Percentiles rank a stretch among this genome's conserved stretches.
Conservation (phyloP, 2,329 filamentous ascomycete species). For the Apiospora hydei region DNA sequence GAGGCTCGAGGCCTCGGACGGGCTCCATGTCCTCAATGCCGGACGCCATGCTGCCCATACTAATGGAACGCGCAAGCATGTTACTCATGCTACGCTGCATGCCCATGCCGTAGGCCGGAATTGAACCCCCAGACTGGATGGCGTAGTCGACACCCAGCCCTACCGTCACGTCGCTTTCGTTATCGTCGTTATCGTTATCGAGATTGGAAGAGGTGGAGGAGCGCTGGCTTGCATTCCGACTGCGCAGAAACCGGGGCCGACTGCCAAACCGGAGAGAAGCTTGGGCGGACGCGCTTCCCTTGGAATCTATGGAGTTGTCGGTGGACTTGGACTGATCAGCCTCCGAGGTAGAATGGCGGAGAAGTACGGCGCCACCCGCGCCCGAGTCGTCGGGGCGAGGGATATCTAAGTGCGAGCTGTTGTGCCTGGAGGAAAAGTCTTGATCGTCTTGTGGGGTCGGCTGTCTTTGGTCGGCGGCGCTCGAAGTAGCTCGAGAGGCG, state of each 20-base stretch:
- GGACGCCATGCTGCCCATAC: slow-evolving; percentile 88
- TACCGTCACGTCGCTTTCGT: slow-evolving; percentile 75
- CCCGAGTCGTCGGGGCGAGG: slow-evolving; percentile 41
- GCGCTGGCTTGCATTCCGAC: slow-evolving; percentile 63
- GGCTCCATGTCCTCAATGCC: slow-evolving; percentile 68
- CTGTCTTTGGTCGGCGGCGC: slow-evolving; percentile 34
- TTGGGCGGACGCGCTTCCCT: slow-evolving; percentile 49
- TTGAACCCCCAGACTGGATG: slow-evolving; percentile 75
- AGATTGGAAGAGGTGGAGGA: slow-evolving; percentile 66
- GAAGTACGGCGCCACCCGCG: slow-evolving; percentile 36
- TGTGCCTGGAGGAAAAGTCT: slow-evolving; percentile 30
- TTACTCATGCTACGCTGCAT: slow-evolving; percentile 60
- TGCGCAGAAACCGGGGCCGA: slow-evolving; percentile 65
- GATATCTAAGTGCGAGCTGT: slow-evolving; percentile 40
- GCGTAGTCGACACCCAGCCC: slow-evolving; percentile 77
- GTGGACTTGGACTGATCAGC: slow-evolving; percentile 50
- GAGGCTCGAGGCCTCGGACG: slow-evolving; percentile 48
- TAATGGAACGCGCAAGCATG: slow-evolving; percentile 76
- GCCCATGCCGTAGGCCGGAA: slow-evolving; percentile 64
- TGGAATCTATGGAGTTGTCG: slow-evolving; percentile 49
- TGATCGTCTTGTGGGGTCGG: slow-evolving; percentile 32
- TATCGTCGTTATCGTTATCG: slow-evolving; percentile 58
- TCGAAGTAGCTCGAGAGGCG: slow-evolving; percentile 50
- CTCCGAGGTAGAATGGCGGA: slow-evolving; percentile 38
- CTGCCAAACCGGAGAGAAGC: slow-evolving; percentile 39